Evolutionary conservation across 1,284 basidiomycete species (phyloP).

Genomic region (Ganoderma lingzhi): DNA sequence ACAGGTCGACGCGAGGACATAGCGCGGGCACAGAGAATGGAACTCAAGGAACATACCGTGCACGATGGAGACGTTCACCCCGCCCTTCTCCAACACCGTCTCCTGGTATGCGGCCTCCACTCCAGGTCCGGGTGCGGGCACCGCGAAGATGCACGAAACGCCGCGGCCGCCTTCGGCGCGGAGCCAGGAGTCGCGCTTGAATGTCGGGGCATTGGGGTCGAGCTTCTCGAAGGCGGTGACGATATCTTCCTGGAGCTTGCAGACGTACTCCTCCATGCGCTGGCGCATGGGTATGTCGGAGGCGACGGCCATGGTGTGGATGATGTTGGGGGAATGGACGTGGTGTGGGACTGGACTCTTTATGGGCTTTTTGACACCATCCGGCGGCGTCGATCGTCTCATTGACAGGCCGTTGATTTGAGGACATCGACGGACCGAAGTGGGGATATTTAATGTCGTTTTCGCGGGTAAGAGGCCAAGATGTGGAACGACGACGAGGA

Average conservation of each 20-base stretch:
- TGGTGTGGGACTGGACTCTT: conserved; percentile 9
- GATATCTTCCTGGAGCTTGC: conserved; percentile 84
- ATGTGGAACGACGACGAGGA: background rate
- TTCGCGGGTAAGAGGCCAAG: background rate
- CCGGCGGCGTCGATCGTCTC: background rate
- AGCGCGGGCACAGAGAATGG: no score
- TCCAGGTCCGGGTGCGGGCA: conserved; percentile 51
- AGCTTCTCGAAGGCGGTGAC: conserved; percentile 82
- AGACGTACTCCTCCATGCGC: conserved; percentile 84
- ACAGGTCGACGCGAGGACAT: no score
- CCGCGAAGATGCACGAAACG: conserved; percentile 87
- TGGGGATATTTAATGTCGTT: background rate
- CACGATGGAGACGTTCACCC: conserved; percentile 95
- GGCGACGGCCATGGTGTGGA: conserved; percentile 24
- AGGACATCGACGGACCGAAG: background rate
- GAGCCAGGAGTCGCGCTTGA: conserved; percentile 91
- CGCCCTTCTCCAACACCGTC: conserved; percentile 92
- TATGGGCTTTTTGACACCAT: conserved; percentile 17
- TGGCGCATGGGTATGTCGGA: conserved; percentile 71
- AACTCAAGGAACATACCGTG: conserved; percentile 76
- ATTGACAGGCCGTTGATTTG: background rate
- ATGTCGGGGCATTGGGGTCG: conserved; percentile 75
- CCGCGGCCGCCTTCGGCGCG: conserved; percentile 89
- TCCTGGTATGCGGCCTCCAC: conserved; percentile 36
- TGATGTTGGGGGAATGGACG: background rate